Conservation (phyloP, 2,329 filamentous ascomycete species). For the Fusarium sp. region DNA sequence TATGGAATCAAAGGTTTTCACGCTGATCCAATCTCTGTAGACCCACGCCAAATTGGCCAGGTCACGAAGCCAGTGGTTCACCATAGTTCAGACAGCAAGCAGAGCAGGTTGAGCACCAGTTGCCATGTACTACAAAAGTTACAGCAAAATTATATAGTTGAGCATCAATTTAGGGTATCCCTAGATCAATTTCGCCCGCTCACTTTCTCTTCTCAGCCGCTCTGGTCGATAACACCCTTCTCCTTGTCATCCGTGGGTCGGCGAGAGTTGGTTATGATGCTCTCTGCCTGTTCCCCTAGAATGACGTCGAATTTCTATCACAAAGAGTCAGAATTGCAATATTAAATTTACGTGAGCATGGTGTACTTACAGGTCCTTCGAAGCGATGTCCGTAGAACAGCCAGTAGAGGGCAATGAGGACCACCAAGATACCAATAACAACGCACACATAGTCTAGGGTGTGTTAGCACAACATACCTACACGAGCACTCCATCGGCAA, state of each 20-base stretch:
- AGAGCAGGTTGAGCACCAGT: not conserved
- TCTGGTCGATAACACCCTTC: not conserved
- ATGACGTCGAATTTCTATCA: conserved; percentile 21
- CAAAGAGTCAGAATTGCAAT: not conserved
- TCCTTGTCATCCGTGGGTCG: not conserved
- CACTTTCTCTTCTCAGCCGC: not conserved
- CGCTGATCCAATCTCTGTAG: not conserved
- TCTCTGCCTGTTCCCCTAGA: not conserved
- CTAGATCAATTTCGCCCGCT: not conserved
- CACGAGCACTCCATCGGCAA: fast-evolving
- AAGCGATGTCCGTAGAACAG: conserved; percentile 11
- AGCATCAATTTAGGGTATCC: not conserved
- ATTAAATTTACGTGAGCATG: fast-evolving
- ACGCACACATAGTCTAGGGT: conserved; percentile 50
- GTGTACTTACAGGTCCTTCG: conserved; percentile 18
- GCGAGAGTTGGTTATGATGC: not conserved
- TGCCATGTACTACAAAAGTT: not conserved
- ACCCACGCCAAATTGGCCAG: not conserved
- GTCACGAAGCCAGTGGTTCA: not conserved
- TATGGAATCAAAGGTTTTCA: not conserved
- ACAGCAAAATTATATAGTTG: not conserved
- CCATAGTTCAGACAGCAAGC: not conserved
- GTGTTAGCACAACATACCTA: not conserved
- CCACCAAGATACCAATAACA: conserved; percentile 49
- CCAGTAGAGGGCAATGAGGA: conserved; percentile 19